Base-by-base conservation (phyloP, 768 basidiomycete genomes). In the Leccinum uliginosum region DNA sequence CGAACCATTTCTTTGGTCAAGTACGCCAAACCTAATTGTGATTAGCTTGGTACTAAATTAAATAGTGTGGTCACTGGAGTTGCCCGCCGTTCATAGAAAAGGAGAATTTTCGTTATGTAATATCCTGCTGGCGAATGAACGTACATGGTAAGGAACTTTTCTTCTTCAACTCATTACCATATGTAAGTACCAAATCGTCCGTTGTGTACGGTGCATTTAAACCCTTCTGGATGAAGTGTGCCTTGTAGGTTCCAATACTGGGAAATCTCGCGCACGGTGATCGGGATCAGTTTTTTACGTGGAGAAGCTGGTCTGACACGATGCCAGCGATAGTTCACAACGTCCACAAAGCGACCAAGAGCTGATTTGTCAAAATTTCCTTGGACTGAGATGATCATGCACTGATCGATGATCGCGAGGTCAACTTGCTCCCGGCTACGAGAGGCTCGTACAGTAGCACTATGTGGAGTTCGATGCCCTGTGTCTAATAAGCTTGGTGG, bases 251-350 rank as follows among this genome's bases (percentile, higher is more conserved):
- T 56, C 55, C 55, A 59, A 38, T 49, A 56, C 56, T 35, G 54
- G 56, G 34, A 34, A 55, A 53, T 58, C 43, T 58, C 29, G 23
- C 35, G 44, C 38, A 54, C 44, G 57, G 56, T 49, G 21, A 50
- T 67, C 59, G 55, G 59, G 34, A 52, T 63, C 59, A 48, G 32
- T 9, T 24, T 54, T 62, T 67, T 67, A 67, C 63, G 65, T 65
- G 61, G 64, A 60, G 66, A 65, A 59, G 52, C n/a, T 14, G 4
- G 43, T 44, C 50, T 57, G 57, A 57, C 51, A 45, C 45, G 35
- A 53, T 58, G 51, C 49, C 46, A 56, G 35, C 54, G 52, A 56
- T 50, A 48, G 23, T 27, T 54, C 51, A 55, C 38, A 30, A 26
- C 45, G 23, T 27, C 52, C 51, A 55, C 38, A 30, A 26, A 19